Evolutionary conservation across 345 rosid species (phyloP).

Genomic region (Erucastrum elatum): DNA sequence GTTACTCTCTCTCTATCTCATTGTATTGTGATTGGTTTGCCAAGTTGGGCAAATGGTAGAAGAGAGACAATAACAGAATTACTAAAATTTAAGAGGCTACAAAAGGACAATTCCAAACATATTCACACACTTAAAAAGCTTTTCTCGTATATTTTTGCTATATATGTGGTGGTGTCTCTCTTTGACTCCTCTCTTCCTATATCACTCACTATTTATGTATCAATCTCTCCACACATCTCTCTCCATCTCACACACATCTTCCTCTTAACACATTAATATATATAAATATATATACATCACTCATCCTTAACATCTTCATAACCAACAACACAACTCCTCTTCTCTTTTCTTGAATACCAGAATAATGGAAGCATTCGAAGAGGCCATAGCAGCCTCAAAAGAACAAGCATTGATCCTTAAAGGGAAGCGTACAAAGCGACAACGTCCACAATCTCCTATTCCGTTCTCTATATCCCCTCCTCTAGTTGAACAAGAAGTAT

Average conservation of each 20-base stretch:
- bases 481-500: conserved; percentile 28
- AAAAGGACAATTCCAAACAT: conserved; percentile 42
- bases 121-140: conserved; percentile 36
- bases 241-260: conserved; percentile 39
- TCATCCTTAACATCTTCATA: conserved; percentile 21
- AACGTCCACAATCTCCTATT: conserved; percentile 61
- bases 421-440: conserved; percentile 83
- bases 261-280: conserved; percentile 34
- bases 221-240: conserved; percentile 43
- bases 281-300: conserved; percentile 21
- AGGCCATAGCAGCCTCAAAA: conserved; percentile 41
- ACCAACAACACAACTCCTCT: conserved; percentile 14
- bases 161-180: conserved; percentile 43
- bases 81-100: conserved; percentile 42
- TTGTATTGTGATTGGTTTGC: conserved; percentile 41
- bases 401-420: conserved; percentile 52
- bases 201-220: conserved; percentile 41
- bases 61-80: conserved; percentile 40
- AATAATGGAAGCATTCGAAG: conserved; percentile 56
- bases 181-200: conserved; percentile 42
- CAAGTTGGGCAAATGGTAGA: conserved; percentile 39
- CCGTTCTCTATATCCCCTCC: conserved; percentile 45
- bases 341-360: not conserved
- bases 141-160: not conserved
- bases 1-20: conserved; percentile 23